phyloP scores from a whole-genome alignment of 139 green algal species.

The Coelastrella sp. region DNA sequence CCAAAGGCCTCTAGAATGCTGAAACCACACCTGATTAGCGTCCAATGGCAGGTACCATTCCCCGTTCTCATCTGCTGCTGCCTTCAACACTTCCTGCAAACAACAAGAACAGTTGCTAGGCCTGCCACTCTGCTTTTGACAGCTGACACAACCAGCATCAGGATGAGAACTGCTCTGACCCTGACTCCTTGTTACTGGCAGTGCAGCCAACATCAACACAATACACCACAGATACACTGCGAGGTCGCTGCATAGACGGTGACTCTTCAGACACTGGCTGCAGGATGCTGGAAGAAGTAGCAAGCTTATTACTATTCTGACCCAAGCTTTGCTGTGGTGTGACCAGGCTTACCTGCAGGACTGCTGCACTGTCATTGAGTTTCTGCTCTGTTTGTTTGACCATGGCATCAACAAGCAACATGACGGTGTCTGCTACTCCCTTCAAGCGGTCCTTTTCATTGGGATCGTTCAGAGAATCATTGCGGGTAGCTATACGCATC shows the following conservation, averaged over 20 bases:
- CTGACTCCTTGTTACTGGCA: no score
- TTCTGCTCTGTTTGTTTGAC: constrained; percentile 82
- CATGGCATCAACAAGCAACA: constrained; percentile 88
- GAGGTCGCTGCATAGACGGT: no score
- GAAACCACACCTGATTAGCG: constrained; percentile 65
- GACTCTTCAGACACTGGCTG: neutral
- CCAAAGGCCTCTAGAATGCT: no score
- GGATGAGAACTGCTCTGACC: no score
- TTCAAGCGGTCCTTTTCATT: constrained; percentile 50
- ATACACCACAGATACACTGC: no score
- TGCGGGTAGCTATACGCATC: constrained; percentile 88
- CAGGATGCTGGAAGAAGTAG: no score
- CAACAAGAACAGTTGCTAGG: no score
- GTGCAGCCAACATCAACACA: no score
- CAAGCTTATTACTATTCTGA: no score
- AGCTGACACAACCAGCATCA: no score
- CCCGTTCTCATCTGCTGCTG: constrained; percentile 83
- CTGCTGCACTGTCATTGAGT: constrained; percentile 69
- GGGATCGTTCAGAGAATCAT: constrained; percentile 64
- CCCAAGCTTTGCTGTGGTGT: no score
- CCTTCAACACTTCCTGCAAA: constrained; percentile 78
- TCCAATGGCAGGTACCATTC: constrained; percentile 92
- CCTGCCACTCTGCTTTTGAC: no score
- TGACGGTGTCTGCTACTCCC: constrained; percentile 66
- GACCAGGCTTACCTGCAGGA: constrained; percentile 68